phyloP scores from a whole-genome alignment of 140 eudicot genomes.

The Oenanthe javanica region DNA sequence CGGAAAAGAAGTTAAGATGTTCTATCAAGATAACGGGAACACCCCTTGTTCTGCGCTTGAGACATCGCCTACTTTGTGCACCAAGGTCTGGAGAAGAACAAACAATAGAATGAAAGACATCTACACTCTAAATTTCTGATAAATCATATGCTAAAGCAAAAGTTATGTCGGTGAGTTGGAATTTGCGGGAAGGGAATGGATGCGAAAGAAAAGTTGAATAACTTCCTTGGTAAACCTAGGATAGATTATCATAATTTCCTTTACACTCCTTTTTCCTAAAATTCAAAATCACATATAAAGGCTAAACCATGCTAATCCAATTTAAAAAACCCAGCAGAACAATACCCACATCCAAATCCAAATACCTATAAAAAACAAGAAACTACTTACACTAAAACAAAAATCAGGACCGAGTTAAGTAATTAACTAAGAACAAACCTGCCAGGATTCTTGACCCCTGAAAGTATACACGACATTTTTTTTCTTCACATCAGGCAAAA shows the following conservation, averaged over 20 bases:
- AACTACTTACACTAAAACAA: neutral
- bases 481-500: conserved; percentile 73
- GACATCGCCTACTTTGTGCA: neutral
- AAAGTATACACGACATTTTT: conserved; percentile 36
- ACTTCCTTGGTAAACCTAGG: neutral
- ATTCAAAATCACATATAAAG: neutral
- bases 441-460: conserved; percentile 93
- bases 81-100: neutral
- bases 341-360: neutral
- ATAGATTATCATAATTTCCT: neutral
- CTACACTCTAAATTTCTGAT: neutral
- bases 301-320: neutral
- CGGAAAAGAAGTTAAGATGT: neutral
- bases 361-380: neutral
- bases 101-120: neutral
- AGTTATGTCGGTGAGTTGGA: neutral
- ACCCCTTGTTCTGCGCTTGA: neutral
- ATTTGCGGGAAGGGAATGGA: neutral
- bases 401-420: neutral
- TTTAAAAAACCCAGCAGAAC: neutral
- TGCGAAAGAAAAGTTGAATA: neutral
- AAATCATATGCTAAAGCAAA: neutral
- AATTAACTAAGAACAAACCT: conserved; percentile 27
- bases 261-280: neutral
- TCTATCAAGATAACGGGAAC: neutral